Conservation (phyloP, 768 basidiomycete species). For the Austroboletus eburneus region DNA sequence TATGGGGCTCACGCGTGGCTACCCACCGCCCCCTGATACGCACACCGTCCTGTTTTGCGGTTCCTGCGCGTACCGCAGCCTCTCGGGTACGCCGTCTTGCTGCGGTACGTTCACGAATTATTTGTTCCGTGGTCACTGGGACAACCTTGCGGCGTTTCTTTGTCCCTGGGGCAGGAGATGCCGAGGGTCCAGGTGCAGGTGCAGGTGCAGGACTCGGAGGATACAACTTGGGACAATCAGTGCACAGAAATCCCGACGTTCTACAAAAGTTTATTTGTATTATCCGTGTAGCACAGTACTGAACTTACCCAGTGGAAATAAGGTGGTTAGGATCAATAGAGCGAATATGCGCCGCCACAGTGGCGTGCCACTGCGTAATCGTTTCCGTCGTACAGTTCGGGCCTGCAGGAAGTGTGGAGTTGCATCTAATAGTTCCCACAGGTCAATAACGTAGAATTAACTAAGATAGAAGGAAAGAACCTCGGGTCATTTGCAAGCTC, state of each 20-base stretch:
- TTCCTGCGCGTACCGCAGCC: conserved; percentile 32
- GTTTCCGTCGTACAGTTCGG: conserved; percentile 44
- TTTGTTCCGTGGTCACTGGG: conserved; percentile 43
- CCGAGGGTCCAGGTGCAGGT: conserved; percentile 31
- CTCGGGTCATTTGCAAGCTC: conserved; percentile 67
- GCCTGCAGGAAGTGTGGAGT: conserved; percentile 46
- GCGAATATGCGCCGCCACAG: conserved; percentile 41
- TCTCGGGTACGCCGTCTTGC: conserved; percentile 43
- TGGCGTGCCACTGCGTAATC: conserved; percentile 55
- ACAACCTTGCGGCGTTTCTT: conserved; percentile 35
- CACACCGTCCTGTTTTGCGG: conserved; percentile 36
- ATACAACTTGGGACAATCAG: conserved; percentile 53
- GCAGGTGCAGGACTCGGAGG: conserved; percentile 32
- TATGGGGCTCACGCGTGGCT: conserved; percentile 41
- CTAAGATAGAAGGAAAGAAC: conserved; percentile 24
- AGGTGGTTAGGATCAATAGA: conserved; percentile 59
- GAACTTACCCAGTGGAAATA: conserved; percentile 54
- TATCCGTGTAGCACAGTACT: neutral
- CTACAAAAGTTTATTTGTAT: conserved; percentile 22
- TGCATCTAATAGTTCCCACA: conserved; percentile 40
- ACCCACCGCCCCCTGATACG: conserved; percentile 59
- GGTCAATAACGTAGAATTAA: neutral
- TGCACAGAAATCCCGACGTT: conserved; percentile 55
- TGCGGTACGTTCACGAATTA: conserved; percentile 47
- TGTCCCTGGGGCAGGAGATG: conserved; percentile 38